Conservation (phyloP, 805 yeast species). For the Candida bentonensis region DNA sequence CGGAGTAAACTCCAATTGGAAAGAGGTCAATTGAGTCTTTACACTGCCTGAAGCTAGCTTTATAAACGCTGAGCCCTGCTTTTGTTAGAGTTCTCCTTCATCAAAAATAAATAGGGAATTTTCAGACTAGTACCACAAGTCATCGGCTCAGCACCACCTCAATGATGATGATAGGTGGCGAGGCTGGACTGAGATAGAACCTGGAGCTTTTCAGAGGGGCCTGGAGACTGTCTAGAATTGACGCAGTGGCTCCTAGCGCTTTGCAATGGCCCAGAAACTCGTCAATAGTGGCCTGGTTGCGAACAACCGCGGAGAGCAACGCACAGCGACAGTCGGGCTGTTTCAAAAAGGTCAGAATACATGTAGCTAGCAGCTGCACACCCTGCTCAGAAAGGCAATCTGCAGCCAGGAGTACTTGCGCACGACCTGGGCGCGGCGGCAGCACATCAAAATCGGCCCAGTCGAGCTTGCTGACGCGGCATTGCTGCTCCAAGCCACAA, state of each 20-base stretch:
- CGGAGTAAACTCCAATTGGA: no score
- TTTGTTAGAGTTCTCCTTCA: no score
- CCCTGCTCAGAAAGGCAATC: slow-evolving; percentile 76
- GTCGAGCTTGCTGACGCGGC: background rate
- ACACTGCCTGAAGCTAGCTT: no score
- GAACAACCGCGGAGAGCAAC: slow-evolving; percentile 58
- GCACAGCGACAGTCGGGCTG: slow-evolving; percentile 12
- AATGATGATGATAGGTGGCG: slow-evolving; percentile 4
- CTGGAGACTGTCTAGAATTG: background rate
- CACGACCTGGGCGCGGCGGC: slow-evolving; percentile 14
- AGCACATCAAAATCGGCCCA: slow-evolving; percentile 3
- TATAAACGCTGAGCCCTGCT: no score
- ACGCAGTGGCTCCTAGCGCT: slow-evolving; percentile 2
- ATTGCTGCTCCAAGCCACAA: slow-evolving; percentile 5
- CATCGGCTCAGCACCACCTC: background rate
- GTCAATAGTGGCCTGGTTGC: slow-evolving; percentile 41
- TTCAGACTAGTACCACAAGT: background rate
- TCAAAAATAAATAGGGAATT: background rate
- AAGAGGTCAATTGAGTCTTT: no score
- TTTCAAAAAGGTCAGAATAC: slow-evolving; percentile 34
- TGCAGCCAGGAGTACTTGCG: slow-evolving; percentile 57
- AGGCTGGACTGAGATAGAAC: slow-evolving; percentile 5
- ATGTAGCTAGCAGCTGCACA: slow-evolving; percentile 30
- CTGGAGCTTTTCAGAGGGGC: background rate
- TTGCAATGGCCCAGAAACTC: slow-evolving; percentile 28